phyloP scores from a whole-genome alignment of 2,329 filamentous ascomycete genomes.

The Didymella pomorum region DNA sequence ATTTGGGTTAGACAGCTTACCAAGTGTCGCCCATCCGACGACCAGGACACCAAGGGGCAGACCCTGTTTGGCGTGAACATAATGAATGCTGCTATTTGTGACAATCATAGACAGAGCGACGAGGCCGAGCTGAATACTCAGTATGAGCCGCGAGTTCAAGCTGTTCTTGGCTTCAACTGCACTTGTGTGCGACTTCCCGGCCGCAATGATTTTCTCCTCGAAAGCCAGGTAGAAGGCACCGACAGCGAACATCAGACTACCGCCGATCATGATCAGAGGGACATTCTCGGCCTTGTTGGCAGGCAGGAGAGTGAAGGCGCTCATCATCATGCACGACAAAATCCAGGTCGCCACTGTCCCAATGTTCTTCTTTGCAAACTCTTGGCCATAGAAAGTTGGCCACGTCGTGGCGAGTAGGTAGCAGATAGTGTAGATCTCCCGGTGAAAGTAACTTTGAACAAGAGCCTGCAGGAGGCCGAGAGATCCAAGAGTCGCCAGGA shows the following conservation, averaged over 20 bases:
- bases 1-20: slow-evolving; percentile 56
- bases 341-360: slow-evolving; percentile 75
- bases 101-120: slow-evolving; percentile 83
- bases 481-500: slow-evolving; percentile 71
- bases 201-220: slow-evolving; percentile 68
- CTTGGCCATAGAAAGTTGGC: slow-evolving; percentile 76
- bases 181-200: slow-evolving; percentile 48
- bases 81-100: slow-evolving; percentile 84
- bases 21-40: slow-evolving; percentile 81
- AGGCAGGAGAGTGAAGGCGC: slow-evolving; percentile 85
- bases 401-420: slow-evolving; percentile 80
- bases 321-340: slow-evolving; percentile 81
- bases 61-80: slow-evolving; percentile 83
- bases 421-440: slow-evolving; percentile 83
- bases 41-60: slow-evolving; percentile 87
- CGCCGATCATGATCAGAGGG: slow-evolving; percentile 76
- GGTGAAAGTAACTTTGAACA: slow-evolving; percentile 87
- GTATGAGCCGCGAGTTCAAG: slow-evolving; percentile 64
- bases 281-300: slow-evolving; percentile 85
- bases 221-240: slow-evolving; percentile 82
- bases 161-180: slow-evolving; percentile 48
- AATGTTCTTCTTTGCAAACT: slow-evolving; percentile 73
- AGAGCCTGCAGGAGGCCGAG: slow-evolving; percentile 80
- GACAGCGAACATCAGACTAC: slow-evolving; percentile 76
- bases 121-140: slow-evolving; percentile 79